Evolutionary conservation across 805 yeast species (phyloP).

Genomic region (Jamesozyma jinghongensis): DNA sequence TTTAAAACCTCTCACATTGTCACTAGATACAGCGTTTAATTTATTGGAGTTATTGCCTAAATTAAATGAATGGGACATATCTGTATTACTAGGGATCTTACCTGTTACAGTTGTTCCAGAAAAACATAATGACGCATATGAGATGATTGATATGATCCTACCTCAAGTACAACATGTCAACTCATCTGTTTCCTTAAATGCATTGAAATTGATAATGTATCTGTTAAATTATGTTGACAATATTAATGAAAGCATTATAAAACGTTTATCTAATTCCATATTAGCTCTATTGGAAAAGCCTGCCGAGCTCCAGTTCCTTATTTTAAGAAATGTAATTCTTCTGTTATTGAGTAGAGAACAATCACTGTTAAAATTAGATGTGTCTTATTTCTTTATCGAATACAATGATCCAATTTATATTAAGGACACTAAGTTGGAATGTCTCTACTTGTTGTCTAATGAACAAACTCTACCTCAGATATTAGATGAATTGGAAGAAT

Average conservation of each 20-base stretch:
- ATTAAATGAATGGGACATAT: constrained; percentile 64
- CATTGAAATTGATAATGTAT: constrained; percentile 65
- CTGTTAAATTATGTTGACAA: constrained; percentile 58
- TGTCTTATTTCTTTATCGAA: constrained; percentile 72
- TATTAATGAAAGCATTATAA: constrained; percentile 48
- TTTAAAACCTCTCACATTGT: constrained; percentile 29
- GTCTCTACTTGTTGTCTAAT: constrained; percentile 70
- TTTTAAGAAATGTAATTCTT: constrained; percentile 69
- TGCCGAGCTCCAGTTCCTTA: constrained; percentile 74
- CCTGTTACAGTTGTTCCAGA: constrained; percentile 61
- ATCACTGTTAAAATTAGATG: constrained; percentile 49
- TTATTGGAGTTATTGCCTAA: constrained; percentile 30
- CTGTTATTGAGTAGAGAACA: constrained; percentile 58
- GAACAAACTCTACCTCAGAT: constrained; percentile 52
- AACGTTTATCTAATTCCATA: constrained; percentile 58
- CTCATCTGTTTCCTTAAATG: constrained; percentile 69
- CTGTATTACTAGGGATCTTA: constrained; percentile 54
- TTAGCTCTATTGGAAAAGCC: constrained; percentile 64
- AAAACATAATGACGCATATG: constrained; percentile 52
- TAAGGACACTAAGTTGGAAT: constrained; percentile 83
- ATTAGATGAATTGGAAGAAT: constrained; percentile 68
- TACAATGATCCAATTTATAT: constrained; percentile 81
- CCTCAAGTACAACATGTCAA: constrained; percentile 76
- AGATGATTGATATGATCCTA: constrained; percentile 51
- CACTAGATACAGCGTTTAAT: constrained; percentile 32